Evolutionary conservation across 306 rosid genomes (phyloP), one percentile per base, ranked within the genome.

Genomic region (Cyamopsis tetragonoloba): DNA sequence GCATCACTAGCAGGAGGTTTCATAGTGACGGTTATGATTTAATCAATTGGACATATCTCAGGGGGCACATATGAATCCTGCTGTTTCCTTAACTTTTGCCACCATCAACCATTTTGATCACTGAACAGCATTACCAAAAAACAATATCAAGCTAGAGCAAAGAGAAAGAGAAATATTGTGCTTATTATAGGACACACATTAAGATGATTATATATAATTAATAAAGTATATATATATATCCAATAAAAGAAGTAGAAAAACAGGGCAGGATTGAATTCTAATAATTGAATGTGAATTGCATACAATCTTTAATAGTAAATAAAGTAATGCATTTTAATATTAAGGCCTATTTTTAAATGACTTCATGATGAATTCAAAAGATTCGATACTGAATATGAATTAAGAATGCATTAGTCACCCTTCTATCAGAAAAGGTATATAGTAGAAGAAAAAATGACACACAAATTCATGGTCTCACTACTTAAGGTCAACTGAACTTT

Each of bases 51-150:
- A n/a, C 98, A 91, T 68, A 82, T 91, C 71, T 88, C 98, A 1
- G 92, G n/a, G 96, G 0, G 96, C 95, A 3, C 98, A 91, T 59
- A 89, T 89, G 90, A 91, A 91, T 71, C 98, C 95, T 0, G 92
- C 92, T 0, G 96, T 91, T 23, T 88, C 98, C 63, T 47, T 91
- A 15, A 90, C 96, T 30, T 87, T 91, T 44, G 87, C 96, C 26
- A 64, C 87, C 3, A 51, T 77, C 4, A 22, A 59, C 6, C 92
- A 84, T 73, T 85, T 91, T 44, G n/a, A n/a, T n/a, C n/a, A n/a
- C n/a, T n/a, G n/a, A n/a, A n/a, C n/a, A n/a, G n/a, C n/a, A n/a
- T n/a, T n/a, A n/a, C n/a, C n/a, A n/a, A n/a, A n/a, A n/a, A n/a
- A n/a, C n/a, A n/a, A n/a, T n/a, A n/a, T n/a, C n/a, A n/a, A n/a